Evolutionary conservation across 495 filamentous ascomycete species (phyloP).

Genomic region (Neurospora sp.): DNA sequence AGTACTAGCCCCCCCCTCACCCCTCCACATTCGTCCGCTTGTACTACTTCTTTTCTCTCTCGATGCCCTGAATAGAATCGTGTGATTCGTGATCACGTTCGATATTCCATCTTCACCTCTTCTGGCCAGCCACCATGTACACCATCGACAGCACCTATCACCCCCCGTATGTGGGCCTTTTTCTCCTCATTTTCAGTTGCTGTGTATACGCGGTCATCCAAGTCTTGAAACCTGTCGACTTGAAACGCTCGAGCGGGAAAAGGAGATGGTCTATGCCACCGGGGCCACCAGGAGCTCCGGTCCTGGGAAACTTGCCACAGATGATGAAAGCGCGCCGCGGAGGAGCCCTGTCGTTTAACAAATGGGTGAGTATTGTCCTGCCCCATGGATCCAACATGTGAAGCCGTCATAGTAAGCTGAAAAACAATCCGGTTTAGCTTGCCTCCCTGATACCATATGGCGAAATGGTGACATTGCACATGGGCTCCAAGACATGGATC

Average conservation of each 20-base stretch:
- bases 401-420: conserved; percentile 1
- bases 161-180: background rate
- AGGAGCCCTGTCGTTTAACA: conserved; percentile 2
- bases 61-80: background rate
- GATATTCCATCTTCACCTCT: conserved; percentile 2
- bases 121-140: conserved; percentile 1
- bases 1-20: too few species aligned
- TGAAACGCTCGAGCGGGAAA: conserved; percentile 1
- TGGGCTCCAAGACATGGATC: conserved; percentile 23
- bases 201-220: background rate
- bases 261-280: conserved; percentile 2
- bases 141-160: conserved; percentile 1
- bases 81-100: background rate
- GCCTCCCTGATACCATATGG: conserved; percentile 7
- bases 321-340: conserved; percentile 1
- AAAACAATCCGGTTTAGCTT: conserved; percentile 1
- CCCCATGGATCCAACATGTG: background rate
- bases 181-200: conserved; percentile 1
- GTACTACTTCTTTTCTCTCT: conserved; percentile 1
- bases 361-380: background rate
- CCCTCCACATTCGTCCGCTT: too few species aligned
- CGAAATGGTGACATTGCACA: conserved; percentile 14
- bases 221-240: conserved; percentile 1
- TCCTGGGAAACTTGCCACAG: background rate
- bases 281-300: background rate